Base-by-base conservation (phyloP, 305 asterid genomes). In the Nicotiana rustica region DNA sequence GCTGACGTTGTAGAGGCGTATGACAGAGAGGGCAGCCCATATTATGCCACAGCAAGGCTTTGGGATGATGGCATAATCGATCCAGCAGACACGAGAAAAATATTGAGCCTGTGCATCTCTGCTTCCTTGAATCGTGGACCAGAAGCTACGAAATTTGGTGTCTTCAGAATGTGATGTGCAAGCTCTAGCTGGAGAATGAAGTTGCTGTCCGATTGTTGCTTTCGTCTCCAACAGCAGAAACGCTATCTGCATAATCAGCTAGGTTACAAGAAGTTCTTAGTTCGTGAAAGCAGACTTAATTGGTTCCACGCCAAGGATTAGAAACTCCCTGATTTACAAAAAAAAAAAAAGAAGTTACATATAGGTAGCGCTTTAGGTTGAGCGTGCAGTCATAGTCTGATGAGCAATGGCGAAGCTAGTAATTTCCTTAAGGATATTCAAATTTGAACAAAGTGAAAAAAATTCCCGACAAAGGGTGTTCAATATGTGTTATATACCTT, bases 1-100 rank as follows among this genome's bases (percentile, higher is more conserved):
- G 90, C 94, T 0, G 88, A 87, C 79, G 97, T 96, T 6, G 91
- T 87, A 80, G 95, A 92, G 86, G 98, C 98, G 19, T 96, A 93
- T 79, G 98, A 96, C 6, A 90, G 89, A 86, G 99, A 96, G 83
- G 97, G 98, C 65, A 91, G 95, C 81, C 93, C 98, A 19, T 93
- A 92, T 83, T 94, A 94, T 87, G 95, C 99, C 10, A 94, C 98
- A 12, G 94, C 98, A 1, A 91, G 99, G 84, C 97, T 96, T 77
- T 96, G 99, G 99, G 99, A 96, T 55, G 99, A 96, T n/a, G 99
- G 99, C n/a, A 88, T 96, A 29, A 94, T 96, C 18, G 99, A 96
- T 85, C 99, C 99, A 14, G 97, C 97, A 33, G 98, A 96, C 82
- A 96, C 99, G 14, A 92, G 99, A 73, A 96, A 90, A 85, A 78